Base-by-base conservation (phyloP, 441 rosid species). In the Adansonia rubrostipa region DNA sequence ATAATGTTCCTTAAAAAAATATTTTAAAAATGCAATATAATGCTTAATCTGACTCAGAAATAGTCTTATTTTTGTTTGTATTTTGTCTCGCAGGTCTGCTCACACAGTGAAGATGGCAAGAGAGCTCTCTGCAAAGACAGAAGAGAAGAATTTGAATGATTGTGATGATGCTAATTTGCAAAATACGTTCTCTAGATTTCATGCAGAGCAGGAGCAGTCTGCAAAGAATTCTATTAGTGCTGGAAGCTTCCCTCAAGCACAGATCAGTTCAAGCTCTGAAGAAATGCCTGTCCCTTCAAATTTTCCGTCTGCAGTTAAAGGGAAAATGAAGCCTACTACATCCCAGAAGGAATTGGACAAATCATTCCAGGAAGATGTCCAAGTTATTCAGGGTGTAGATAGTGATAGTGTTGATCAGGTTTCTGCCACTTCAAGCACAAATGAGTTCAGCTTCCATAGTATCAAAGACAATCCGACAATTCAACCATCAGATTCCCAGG, bases 231-330 rank as follows among this genome's bases (percentile, higher is more conserved):
- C 98, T 69, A 87, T 89, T 77, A 93, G 98, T 83, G 84, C 87
- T 82, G 97, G 97, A 84, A 94, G 98, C 95, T 96, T 90, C 78
- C 97, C 98, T 69, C 97, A 87, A 74, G 98, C 86, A 54, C 98
- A 92, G 87, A 89, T 82, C 80, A 95, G 99, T 86, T 78, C 97
- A 80, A 87, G 98, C 84, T 95, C 98, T 72, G 98, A 96, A 86
- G 99, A 92, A 76, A 85, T 82, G 77, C 83, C 83, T 61, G 73
- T 86, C 74, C 81, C 91, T 70, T 72, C 87, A 81, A 89, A 85
- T 82, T 76, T 80, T 79, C 58, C 80, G 50, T 84, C 71, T 71
- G 84, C 86, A 82, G 90, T 90, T 83, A 92, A 92, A 84, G 71
- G 77, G 78, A 92, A 81, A 73, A 85, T 77, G 73, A 82, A 81